Percentiles rank a stretch among this genome's conserved stretches.
Evolutionary conservation across 805 yeast genomes (phyloP).

Genomic region (Naumovozyma castellii): DNA sequence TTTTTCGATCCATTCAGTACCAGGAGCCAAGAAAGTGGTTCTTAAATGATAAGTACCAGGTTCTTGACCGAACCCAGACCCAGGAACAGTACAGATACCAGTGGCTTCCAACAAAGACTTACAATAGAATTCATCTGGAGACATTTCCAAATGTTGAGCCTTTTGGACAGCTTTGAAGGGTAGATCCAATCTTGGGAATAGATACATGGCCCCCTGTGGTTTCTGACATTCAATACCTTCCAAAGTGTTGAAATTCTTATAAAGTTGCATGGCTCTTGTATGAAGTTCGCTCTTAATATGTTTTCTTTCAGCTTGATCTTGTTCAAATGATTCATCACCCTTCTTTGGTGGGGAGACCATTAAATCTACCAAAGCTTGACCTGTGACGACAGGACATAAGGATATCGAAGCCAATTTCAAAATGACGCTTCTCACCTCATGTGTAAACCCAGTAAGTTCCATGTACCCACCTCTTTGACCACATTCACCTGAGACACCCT

Average conservation of each 20-base stretch:
- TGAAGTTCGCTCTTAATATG: constrained; percentile 54
- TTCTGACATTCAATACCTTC: constrained; percentile 77
- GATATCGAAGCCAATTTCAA: constrained; percentile 84
- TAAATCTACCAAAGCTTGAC: constrained; percentile 86
- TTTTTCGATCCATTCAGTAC: constrained; percentile 71
- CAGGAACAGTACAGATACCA: constrained; percentile 97
- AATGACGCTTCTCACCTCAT: constrained; percentile 59
- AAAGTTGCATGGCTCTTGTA: constrained; percentile 54
- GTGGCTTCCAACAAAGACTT: constrained; percentile 71
- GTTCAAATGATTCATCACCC: constrained; percentile 67
- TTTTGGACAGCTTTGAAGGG: constrained; percentile 52
- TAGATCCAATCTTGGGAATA: constrained; percentile 72
- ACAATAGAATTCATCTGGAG: constrained; percentile 86
- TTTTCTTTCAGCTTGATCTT: constrained; percentile 52
- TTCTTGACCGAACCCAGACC: constrained; percentile 92
- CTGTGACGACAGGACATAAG: constrained; percentile 88
- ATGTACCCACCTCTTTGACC: constrained; percentile 99
- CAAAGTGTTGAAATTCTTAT: constrained; percentile 63
- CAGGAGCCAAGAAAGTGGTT: constrained; percentile 96
- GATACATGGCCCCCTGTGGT: constrained; percentile 97
- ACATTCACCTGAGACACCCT: constrained; percentile 97
- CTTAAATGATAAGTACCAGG: constrained; percentile 86
- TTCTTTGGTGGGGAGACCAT: constrained; percentile 85
- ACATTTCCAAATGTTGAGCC: constrained; percentile 47
- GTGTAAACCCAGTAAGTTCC: constrained; percentile 78